These are phyloP conservation scores for Trichoderma lentiforme DNA, from an alignment of 2,329 filamentous ascomycete genomes.

Conservation along the genomic window DNA sequence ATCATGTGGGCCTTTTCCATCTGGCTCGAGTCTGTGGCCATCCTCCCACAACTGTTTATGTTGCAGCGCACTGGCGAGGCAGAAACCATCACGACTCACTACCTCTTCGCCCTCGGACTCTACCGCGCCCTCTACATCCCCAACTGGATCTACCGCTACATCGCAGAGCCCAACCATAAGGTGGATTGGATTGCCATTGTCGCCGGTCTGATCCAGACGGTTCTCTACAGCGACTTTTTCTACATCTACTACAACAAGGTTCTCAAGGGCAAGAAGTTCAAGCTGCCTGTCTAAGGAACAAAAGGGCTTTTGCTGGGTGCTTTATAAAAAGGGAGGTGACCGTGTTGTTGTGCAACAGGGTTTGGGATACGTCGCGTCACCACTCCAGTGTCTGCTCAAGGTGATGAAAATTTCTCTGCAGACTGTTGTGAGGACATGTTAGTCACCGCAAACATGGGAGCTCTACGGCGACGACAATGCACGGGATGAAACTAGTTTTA, in stretches of 20 bases:
- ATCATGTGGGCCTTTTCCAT: conserved; percentile 97
- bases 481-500: not conserved
- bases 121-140: conserved; percentile 97
- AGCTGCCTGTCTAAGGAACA: conserved; percentile 68
- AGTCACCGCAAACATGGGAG: not conserved
- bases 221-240: conserved; percentile 98
- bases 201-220: conserved; percentile 87
- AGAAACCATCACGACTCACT: conserved; percentile 99
- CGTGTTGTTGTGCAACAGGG: not conserved
- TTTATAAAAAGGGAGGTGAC: not conserved
- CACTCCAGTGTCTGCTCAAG: not conserved
- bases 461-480: not conserved
- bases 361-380: not conserved
- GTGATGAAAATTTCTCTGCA: not conserved
- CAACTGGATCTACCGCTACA: conserved; percentile 95
- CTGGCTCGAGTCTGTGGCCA: conserved; percentile 95
- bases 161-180: conserved; percentile 67
- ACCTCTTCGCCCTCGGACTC: conserved; percentile 86
- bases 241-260: conserved; percentile 99
- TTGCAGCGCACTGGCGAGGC: conserved; percentile 95
- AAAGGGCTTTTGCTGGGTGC: not conserved
- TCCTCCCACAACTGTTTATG: conserved; percentile 97
- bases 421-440: not conserved
- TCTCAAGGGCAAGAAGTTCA: conserved; percentile 83
- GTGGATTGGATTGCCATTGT: conserved; percentile 82